phyloP scores from a whole-genome alignment of 2,329 filamentous ascomycete species.

The Cladosporium sphaerospermum region DNA sequence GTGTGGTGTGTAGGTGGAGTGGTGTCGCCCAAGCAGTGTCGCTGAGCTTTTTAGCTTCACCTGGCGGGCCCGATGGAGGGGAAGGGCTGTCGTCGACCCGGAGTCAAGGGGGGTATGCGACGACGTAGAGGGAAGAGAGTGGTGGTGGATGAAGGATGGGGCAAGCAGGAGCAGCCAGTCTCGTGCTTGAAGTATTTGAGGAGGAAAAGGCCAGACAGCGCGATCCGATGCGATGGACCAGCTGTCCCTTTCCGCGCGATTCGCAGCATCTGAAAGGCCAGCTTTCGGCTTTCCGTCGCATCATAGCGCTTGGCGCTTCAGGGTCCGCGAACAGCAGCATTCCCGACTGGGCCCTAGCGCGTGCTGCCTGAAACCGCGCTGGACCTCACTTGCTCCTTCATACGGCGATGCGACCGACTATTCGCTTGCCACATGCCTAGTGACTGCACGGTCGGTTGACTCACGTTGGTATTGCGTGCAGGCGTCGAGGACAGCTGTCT shows the following conservation, averaged over 20 bases:
- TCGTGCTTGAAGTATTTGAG: conserved; percentile 13
- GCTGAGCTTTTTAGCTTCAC: conserved; percentile 5
- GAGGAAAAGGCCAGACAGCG: conserved; percentile 12
- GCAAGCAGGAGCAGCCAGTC: conserved; percentile 5
- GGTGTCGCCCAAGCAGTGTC: not conserved
- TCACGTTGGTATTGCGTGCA: not conserved
- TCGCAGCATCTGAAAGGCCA: not conserved
- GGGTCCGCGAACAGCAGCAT: not conserved
- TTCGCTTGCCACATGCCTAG: not conserved
- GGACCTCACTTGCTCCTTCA: conserved; percentile 6
- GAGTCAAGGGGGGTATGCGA: conserved; percentile 4
- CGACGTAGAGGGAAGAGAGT: not conserved
- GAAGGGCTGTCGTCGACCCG: not conserved
- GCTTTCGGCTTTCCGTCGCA: not conserved
- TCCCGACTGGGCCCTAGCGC: not conserved
- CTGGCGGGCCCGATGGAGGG: conserved; percentile 5
- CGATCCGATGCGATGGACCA: not conserved
- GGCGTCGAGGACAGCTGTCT: not conserved
- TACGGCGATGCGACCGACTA: not conserved
- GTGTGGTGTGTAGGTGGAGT: not conserved
- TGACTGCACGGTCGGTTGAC: not conserved
- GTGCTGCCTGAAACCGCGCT: not conserved
- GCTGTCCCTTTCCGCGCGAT: conserved; percentile 8
- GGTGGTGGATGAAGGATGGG: conserved; percentile 2
- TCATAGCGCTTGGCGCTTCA: not conserved